Percentiles rank a stretch among this genome's conserved stretches.
These are phyloP conservation scores for Poronia punctata DNA, from an alignment of 495 filamentous ascomycete genomes.

Conservation along the genomic window DNA sequence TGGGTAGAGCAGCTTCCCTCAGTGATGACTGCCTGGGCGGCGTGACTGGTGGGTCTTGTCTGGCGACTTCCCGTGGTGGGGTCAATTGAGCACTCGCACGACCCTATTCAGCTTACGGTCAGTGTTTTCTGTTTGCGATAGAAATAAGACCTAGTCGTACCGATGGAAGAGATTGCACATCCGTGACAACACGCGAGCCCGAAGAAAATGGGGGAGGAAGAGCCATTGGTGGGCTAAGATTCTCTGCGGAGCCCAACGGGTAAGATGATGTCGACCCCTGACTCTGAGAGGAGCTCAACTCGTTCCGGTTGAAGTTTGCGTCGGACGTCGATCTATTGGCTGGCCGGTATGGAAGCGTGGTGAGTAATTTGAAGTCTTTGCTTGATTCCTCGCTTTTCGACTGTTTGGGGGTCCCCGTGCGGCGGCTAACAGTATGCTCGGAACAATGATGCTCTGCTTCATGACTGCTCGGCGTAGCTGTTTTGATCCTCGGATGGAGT, in stretches of 20 bases:
- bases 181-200: slow-evolving; percentile 43
- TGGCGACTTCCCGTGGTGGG: not conserved
- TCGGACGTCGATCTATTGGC: slow-evolving; percentile 9
- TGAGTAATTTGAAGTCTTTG: slow-evolving; percentile 12
- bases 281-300: slow-evolving; percentile 13
- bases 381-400: not conserved
- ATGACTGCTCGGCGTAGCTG: not conserved
- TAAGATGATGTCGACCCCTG: slow-evolving; percentile 7
- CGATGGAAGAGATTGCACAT: slow-evolving; percentile 43
- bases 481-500: slow-evolving; percentile 10
- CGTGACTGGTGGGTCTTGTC: slow-evolving; percentile 15
- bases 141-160: slow-evolving; percentile 7
- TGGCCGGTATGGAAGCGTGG: slow-evolving; percentile 10
- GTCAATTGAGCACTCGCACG: slow-evolving; percentile 2
- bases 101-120: slow-evolving; percentile 19
- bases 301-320: slow-evolving; percentile 7
- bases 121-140: slow-evolving; percentile 4
- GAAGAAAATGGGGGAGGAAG: slow-evolving; percentile 36
- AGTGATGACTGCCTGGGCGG: slow-evolving; percentile 20
- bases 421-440: slow-evolving; percentile 6
- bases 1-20: slow-evolving; percentile 6
- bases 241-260: slow-evolving; percentile 4
- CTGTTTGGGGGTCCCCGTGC: slow-evolving; percentile 1
- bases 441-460: slow-evolving; percentile 10
- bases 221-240: slow-evolving; percentile 22